Conservation (phyloP, 371 early-diverging fungal species). For the Rhizopus arrhizus region DNA sequence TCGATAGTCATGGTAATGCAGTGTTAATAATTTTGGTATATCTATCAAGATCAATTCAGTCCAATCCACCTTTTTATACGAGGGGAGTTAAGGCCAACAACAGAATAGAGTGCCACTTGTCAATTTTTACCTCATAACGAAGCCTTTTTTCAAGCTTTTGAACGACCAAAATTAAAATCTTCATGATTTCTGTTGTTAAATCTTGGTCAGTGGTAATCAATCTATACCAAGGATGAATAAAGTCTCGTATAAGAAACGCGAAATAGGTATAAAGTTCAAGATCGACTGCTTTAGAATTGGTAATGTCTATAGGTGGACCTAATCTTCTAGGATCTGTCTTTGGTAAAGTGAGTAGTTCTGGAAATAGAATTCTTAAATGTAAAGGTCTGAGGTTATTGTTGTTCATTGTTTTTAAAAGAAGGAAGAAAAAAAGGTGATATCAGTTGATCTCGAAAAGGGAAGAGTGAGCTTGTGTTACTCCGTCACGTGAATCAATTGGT, state of each 20-base stretch:
- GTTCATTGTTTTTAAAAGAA: slow-evolving; percentile 2
- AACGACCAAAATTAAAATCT: slow-evolving; percentile 42
- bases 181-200: slow-evolving; percentile 48
- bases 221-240: slow-evolving; percentile 65
- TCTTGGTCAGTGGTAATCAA: slow-evolving; percentile 57
- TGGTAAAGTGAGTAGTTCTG: slow-evolving; percentile 41
- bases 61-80: slow-evolving; percentile 56
- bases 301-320: slow-evolving; percentile 40
- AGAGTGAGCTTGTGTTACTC: neutral
- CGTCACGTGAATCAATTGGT: neutral
- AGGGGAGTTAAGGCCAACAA: neutral
- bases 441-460: slow-evolving; percentile 2
- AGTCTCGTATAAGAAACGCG: slow-evolving; percentile 59
- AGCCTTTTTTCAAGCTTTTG: slow-evolving; percentile 54
- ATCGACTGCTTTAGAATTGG: slow-evolving; percentile 53
- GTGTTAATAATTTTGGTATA: slow-evolving; percentile 52
- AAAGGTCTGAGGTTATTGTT: slow-evolving; percentile 27
- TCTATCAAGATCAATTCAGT: slow-evolving; percentile 55
- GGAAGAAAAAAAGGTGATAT: neutral
- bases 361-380: slow-evolving; percentile 48
- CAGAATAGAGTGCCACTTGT: neutral
- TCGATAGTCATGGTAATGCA: slow-evolving; percentile 58
- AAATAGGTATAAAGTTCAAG: slow-evolving; percentile 62
- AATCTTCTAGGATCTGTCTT: slow-evolving; percentile 44
- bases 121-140: slow-evolving; percentile 35